These are phyloP conservation scores for Vanilla planifolia DNA, from an alignment of 106 monocot species.

Conservation along the genomic window DNA sequence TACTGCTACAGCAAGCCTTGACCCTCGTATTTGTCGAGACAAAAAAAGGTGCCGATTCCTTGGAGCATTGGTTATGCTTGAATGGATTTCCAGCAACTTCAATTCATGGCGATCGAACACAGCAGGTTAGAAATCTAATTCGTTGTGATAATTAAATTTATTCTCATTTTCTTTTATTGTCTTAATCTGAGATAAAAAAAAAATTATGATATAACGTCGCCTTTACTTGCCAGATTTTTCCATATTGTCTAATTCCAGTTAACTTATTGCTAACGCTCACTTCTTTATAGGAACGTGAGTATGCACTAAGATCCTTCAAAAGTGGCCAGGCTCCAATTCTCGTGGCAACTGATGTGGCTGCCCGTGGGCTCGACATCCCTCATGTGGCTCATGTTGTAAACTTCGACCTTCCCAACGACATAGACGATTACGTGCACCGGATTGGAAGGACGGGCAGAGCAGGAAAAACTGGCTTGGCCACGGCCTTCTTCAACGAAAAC, in stretches of 20 bases:
- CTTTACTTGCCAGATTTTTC: too few species aligned
- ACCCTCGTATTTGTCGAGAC: slow-evolving; percentile 92
- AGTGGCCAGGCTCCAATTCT: slow-evolving; percentile 67
- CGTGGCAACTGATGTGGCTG: slow-evolving; percentile 92
- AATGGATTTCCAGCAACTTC: slow-evolving; percentile 80
- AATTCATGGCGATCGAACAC: slow-evolving; percentile 83
- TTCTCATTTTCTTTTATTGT: too few species aligned
- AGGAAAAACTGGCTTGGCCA: slow-evolving; percentile 71
- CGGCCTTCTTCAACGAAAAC: slow-evolving; percentile 85
- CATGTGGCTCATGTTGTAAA: slow-evolving; percentile 84
- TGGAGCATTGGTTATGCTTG: slow-evolving; percentile 70
- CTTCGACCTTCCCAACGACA: slow-evolving; percentile 88
- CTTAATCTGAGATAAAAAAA: too few species aligned
- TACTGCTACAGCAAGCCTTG: slow-evolving; percentile 55
- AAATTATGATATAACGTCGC: too few species aligned
- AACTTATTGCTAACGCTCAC: too few species aligned
- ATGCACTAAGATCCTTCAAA: slow-evolving; percentile 77
- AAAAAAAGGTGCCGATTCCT: slow-evolving; percentile 73
- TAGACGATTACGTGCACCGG: slow-evolving; percentile 86
- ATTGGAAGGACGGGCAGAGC: slow-evolving; percentile 89
- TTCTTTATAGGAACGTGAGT: slow-evolving; percentile 60
- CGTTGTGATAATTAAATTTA: too few species aligned
- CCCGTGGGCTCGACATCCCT: slow-evolving; percentile 89
- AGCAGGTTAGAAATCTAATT: slow-evolving; percentile 34
- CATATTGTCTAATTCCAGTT: too few species aligned